Base-by-base conservation (phyloP, 2,329 filamentous ascomycete species). In the Remersonia thermophila region DNA sequence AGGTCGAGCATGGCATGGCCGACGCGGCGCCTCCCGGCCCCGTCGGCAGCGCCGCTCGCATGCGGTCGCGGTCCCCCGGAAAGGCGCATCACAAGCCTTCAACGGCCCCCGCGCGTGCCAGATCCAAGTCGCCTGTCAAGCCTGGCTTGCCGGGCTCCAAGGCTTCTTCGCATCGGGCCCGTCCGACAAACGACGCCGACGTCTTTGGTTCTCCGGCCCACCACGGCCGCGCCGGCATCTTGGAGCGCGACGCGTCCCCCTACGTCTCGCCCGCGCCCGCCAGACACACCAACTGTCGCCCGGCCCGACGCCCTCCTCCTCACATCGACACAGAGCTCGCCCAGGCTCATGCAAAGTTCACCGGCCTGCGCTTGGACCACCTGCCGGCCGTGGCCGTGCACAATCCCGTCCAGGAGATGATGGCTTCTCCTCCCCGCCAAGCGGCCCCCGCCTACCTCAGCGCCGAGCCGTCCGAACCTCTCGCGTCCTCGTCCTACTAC, bases 401-500 rank as follows among this genome's bases (percentile, higher is more conserved):
- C 17, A 36, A 38, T 14, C 38, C 39, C 27, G 33, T 32, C 9
- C 37, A 46, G 35, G 39, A 46, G 33, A 27, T 30, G 10, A n/a
- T 28, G 3, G 10, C 29, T 14, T 37, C 39, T 20, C 30, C 41
- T 13, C 31, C 13, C 7, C 27, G 27, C 27, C 11, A 27, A 8
- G 25, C 27, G 13, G 4, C 12, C 13, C 12, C 11, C 12, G 12
- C 6, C 11, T 12, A 4, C 7, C 30, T 35, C 20, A 20, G 20
- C 32, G 7, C 14, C 15, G 27, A 33, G 27, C 36, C 30, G 15
- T 6, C 14, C 15, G 27, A 33, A 25, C 36, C 30, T 13, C 41
- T 51, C 13, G 45, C 51, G 12, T 40, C 51, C 5, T 52, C 55
- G 7, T 58, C 56, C 8, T 35, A 48, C 23, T 60, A 59, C 32